Evolutionary conservation across 305 asterid genomes (phyloP).

Genomic region (Rubia occidens): DNA sequence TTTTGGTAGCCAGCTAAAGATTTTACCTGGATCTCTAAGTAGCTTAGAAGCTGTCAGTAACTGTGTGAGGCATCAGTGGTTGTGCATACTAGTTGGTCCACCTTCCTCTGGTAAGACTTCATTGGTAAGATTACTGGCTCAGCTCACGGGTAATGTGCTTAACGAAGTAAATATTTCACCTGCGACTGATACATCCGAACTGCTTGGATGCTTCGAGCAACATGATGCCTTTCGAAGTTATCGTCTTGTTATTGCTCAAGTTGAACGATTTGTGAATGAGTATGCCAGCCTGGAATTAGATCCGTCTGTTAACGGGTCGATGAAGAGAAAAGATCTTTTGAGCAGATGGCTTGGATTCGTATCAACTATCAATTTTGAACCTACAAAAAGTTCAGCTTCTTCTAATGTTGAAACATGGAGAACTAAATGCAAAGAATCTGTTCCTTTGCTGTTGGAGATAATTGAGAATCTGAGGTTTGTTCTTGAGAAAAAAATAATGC

Average conservation of each 20-base stretch:
- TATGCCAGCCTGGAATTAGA: constrained; percentile 58
- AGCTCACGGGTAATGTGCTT: constrained; percentile 78
- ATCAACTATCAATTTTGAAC: constrained; percentile 31
- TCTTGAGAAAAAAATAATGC: constrained; percentile 24
- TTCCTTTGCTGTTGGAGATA: constrained; percentile 44
- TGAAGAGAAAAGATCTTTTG: constrained; percentile 38
- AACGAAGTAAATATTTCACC: constrained; percentile 91
- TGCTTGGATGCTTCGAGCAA: constrained; percentile 98
- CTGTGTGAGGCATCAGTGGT: constrained; percentile 81
- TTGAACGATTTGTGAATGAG: constrained; percentile 66
- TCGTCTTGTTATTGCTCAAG: constrained; percentile 51
- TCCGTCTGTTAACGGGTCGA: constrained; percentile 38
- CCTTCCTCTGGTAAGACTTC: constrained; percentile 95
- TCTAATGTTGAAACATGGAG: constrained; percentile 34
- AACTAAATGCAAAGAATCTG: constrained; percentile 37
- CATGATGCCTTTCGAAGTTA: constrained; percentile 68
- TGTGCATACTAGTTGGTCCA: constrained; percentile 92
- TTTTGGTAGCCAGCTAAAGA: constrained; percentile 43
- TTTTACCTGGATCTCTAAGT: constrained; percentile 63
- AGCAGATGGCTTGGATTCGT: constrained; percentile 64
- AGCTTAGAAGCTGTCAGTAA: constrained; percentile 65
- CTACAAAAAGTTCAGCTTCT: constrained; percentile 29
- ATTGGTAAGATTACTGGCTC: constrained; percentile 64
- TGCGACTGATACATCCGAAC: constrained; percentile 87
- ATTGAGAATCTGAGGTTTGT: constrained; percentile 52